Evolutionary conservation across 257 asterid species (phyloP), one percentile per base, ranked within the genome.

Genomic region (Jacaranda mimosifolia): DNA sequence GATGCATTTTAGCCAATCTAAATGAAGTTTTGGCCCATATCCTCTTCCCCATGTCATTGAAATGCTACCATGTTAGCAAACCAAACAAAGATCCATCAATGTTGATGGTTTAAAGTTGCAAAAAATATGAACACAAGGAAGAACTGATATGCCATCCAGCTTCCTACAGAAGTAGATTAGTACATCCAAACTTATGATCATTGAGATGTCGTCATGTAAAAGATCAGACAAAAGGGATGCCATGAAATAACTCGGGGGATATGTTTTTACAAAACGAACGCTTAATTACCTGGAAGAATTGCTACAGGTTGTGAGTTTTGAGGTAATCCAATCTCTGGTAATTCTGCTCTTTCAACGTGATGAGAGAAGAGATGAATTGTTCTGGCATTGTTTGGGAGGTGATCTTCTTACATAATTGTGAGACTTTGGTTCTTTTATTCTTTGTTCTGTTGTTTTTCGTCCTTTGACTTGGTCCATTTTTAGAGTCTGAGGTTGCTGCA

Each of bases 401-500:
- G 65, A 10, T 57, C 43, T 57, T 43, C 52, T 63, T 51, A 21
- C 18, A 38, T 3, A 18, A 48, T 26, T 38, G 15, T 43, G 63
- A n/a, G 63, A 9, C 12, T 9, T 70, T 51, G 10, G 7, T 38
- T 45, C 12, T 52, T 18, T 70, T 18, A 13, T 64, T 21, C 36
- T 71, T 5, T 7, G 13, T 11, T 40, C 3, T 64, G 57, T 51
- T 51, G 35, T 43, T 13, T 11, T 15, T 32, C n/a, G 4, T 48
- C 63, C 59, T 53, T 60, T 59, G 32, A 75, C 66, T 65, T 70
- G 68, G 77, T 81, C 70, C 35, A 56, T 45, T 68, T 26, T 72
- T 40, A 39, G 68, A 78, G 60, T 73, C 13, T 75, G 83, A 85
- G 85, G 85, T 70, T 38, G 75, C 39, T 73, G 74, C 43, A 68